Conservation (phyloP, 306 rosid species). For the Senna siamea region DNA sequence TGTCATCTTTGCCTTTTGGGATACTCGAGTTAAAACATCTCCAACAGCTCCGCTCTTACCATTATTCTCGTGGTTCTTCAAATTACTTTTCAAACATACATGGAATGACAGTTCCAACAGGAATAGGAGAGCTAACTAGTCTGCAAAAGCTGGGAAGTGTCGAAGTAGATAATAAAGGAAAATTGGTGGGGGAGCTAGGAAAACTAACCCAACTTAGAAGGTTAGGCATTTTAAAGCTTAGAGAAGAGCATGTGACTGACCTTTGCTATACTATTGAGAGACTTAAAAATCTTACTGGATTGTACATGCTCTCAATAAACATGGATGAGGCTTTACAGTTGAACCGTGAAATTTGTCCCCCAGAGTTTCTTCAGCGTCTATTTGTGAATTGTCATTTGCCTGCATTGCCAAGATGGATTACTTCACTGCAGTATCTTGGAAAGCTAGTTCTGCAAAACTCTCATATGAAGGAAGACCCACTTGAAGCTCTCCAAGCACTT, state of each 20-base stretch:
- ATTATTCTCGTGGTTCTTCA: too few relatives aligned
- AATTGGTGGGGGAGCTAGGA: neutral
- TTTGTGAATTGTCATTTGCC: neutral
- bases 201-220: neutral
- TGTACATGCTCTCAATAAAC: neutral
- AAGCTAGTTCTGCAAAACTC: neutral
- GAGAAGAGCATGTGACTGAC: neutral
- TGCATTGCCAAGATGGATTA: neutral
- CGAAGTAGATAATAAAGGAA: neutral
- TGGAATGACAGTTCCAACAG: neutral
- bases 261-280: neutral
- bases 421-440: neutral
- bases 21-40: neutral
- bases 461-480: neutral
- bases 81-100: neutral
- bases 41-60: neutral
- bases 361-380: neutral
- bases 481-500: neutral
- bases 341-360: neutral
- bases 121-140: neutral
- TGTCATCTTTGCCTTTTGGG: neutral
- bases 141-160: neutral
- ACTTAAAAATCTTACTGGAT: neutral
- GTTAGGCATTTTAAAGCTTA: neutral
- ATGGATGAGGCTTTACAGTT: neutral